Evolutionary conservation across 768 basidiomycete species (phyloP), one percentile per base, ranked within the genome.

Genomic region (Kwoniella europaea): DNA sequence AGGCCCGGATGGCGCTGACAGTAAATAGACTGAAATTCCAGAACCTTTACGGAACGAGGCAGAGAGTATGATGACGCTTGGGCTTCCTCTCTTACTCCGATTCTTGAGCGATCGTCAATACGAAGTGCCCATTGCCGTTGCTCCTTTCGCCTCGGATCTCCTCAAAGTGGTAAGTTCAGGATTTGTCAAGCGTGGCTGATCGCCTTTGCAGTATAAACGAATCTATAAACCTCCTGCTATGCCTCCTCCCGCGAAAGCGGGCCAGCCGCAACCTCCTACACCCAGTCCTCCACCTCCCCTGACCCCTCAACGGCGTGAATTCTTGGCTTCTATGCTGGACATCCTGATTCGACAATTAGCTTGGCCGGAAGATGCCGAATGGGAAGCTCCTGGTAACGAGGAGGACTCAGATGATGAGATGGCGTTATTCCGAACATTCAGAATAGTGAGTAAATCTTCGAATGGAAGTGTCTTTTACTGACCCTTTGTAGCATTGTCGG

Each of bases 101-200:
- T 94, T 98, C 85, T 86, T 98, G 85, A 91, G 90, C 10, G 97
- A 98, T 79, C 87, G 90, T 29, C 92, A 92, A 73, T 92, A 95
- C 71, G 94, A 96, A 77, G 94, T 93, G 6, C 90, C 90, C 72
- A 89, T 89, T 22, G 91, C 94, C 7, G 87, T 98, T 52, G 92
- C 94, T 78, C 90, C 92, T 3, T 85, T 97, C 66, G 85, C 97
- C 15, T 89, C 90, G 71, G 87, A 88, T 22, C 85, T 97, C 67
- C 88, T 99, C 50, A 86, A 87, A 41, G 87, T 87, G 61, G 94
- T 94, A 82, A 82, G 91, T 87, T 6, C 50, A 43, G 13, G 15
- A 24, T 60, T 35, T 65, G 41, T 1, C 42, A 42, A n/a, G 13
- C 43, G 10, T 18, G 3, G 27, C 15, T n/a, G 22, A 22, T 53